phyloP scores from a whole-genome alignment of 2,329 filamentous ascomycete genomes.

The Colletotrichum lini region DNA sequence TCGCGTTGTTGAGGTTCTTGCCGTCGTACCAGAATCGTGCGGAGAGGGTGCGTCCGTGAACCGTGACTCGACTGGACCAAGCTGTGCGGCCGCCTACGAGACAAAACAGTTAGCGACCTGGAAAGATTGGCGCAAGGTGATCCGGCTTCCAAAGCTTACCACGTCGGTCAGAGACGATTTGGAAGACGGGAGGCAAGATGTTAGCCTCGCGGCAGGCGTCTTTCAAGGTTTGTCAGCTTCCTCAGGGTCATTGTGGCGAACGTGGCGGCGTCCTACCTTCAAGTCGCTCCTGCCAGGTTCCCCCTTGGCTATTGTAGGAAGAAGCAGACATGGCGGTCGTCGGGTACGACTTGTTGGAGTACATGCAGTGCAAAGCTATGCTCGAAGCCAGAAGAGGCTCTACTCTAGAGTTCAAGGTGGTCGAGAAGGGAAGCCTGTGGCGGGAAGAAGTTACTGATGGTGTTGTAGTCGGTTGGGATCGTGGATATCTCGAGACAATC shows the following conservation, averaged over 20 bases:
- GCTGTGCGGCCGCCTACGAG: conserved; percentile 86
- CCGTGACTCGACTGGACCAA: conserved; percentile 87
- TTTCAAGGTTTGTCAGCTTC: conserved; percentile 50
- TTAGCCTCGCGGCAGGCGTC: conserved; percentile 71
- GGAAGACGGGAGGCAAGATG: conserved; percentile 71
- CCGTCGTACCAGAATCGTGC: conserved; percentile 95
- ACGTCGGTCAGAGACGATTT: conserved; percentile 82
- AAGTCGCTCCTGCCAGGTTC: conserved; percentile 70
- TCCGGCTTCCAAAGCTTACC: conserved; percentile 62
- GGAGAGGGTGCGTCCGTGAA: conserved; percentile 74
- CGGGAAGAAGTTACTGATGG: neutral
- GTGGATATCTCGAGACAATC: conserved; percentile 22
- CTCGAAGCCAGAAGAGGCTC: conserved; percentile 16
- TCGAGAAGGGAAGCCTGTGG: neutral
- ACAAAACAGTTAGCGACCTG: conserved; percentile 20
- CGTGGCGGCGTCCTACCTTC: conserved; percentile 59
- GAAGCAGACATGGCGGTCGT: conserved; percentile 40
- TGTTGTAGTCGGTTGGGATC: conserved; percentile 20
- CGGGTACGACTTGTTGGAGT: conserved; percentile 39
- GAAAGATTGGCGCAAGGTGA: neutral
- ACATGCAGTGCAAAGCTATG: conserved; percentile 34
- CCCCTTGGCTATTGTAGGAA: conserved; percentile 40
- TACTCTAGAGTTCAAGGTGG: neutral
- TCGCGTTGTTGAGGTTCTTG: conserved; percentile 87
- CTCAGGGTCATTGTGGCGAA: neutral